Evolutionary conservation across 805 yeast genomes (phyloP), one percentile per base, ranked within the genome.

Genomic region (Cyberlindnera amylophila): DNA sequence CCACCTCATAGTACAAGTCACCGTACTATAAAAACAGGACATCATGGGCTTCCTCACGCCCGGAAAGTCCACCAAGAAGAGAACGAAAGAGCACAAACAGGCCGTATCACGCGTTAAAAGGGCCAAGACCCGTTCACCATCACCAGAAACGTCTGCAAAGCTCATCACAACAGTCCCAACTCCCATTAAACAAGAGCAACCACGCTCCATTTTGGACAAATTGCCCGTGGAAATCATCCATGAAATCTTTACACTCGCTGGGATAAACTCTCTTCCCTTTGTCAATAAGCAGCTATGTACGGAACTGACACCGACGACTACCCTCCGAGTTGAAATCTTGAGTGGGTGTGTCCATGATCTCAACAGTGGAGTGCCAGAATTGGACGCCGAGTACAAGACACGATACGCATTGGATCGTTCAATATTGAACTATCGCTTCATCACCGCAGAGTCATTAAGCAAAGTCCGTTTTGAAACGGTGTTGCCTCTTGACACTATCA

Each of bases 171-270:
- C 35, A 9, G n/a, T 17, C 6, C 16, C 34, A 23, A 21, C 23
- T 13, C 23, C 34, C 4, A 19, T 17, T 9, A 21, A 28, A 10
- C 23, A 18, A 9, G 34, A 27, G 14, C 12, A 23, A 3, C 28
- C 18, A 15, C 23, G 34, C 23, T 53, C 57, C 9, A 44, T 49
- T 5, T 17, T 72, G 10, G 64, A 63, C 30, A 52, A 55, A 12
- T 55, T 76, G 11, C 81, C 81, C 1, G 40, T 54, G 3, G 79
- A 75, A 42, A 41, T 77, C 2, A 45, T 74, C 2, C 64, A 58
- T 19, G 53, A 53, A 32, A 65, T 77, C 9, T 69, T 72, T 50
- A 51, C 66, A 3, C 46, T 49, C n/a, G 56, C 72, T 3, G 70
- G 69, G 2, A 55, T 66, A n/a, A 55, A 65, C 9, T 29, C 43